Conservation (phyloP, 108 stramenopile species). For the Pseudonitzschia pungens region DNA sequence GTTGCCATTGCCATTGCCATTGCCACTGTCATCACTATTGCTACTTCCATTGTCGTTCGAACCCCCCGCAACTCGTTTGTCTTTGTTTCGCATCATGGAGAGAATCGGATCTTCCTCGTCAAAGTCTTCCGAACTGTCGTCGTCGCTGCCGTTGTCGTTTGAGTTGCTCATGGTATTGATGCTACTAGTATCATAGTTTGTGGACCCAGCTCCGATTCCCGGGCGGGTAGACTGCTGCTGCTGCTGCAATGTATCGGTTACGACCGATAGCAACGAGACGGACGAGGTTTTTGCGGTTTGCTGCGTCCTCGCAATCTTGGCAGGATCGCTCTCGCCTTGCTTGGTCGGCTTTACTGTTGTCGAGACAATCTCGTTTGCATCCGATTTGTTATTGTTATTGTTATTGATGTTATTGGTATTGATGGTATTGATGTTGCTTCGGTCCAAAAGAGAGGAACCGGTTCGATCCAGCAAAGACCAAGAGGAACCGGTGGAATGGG, state of each 20-base stretch:
- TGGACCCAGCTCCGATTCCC: neutral
- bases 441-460: neutral
- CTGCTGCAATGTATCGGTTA: neutral
- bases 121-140: neutral
- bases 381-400: neutral
- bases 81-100: neutral
- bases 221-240: too few relatives aligned
- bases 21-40: too few relatives aligned
- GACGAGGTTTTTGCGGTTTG: neutral
- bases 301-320: neutral
- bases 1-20: neutral
- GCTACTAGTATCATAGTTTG: too few relatives aligned
- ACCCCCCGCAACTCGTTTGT: too few relatives aligned
- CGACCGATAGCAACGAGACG: too few relatives aligned
- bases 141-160: too few relatives aligned
- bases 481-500: slow-evolving; percentile 13
- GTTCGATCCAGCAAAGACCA: slow-evolving; percentile 33
- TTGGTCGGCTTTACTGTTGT: neutral
- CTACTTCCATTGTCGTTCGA: too few relatives aligned
- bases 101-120: neutral
- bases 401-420: neutral
- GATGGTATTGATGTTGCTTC: neutral
- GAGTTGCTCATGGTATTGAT: too few relatives aligned
- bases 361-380: too few relatives aligned
- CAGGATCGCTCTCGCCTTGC: too few relatives aligned